phyloP scores from a whole-genome alignment of 805 yeast species.

The Pichia insulana region DNA sequence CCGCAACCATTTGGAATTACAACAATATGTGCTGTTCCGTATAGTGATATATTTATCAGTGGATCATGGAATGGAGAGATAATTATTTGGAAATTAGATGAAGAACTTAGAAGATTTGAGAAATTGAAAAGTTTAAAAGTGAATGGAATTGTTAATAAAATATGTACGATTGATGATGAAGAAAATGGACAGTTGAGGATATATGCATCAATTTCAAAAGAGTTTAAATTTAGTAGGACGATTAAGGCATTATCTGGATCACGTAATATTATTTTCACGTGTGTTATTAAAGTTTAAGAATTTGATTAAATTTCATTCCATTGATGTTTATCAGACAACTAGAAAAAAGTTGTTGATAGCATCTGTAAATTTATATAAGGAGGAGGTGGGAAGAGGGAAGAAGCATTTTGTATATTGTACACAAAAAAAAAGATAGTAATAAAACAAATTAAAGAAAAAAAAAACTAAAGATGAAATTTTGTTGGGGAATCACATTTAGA shows the following conservation, averaged over 20 bases:
- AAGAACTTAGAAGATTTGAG: slow-evolving; percentile 52
- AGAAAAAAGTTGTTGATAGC: neutral
- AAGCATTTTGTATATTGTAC: neutral
- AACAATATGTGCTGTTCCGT: slow-evolving; percentile 72
- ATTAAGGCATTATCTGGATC: slow-evolving; percentile 50
- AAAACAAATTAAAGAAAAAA: neutral
- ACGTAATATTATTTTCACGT: slow-evolving; percentile 64
- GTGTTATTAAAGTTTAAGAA: slow-evolving; percentile 29
- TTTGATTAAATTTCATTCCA: neutral
- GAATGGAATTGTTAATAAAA: slow-evolving; percentile 61
- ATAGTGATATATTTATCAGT: slow-evolving; percentile 69
- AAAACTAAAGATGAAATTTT: neutral
- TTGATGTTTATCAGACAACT: neutral
- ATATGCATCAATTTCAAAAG: slow-evolving; percentile 67
- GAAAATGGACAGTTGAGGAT: slow-evolving; percentile 46
- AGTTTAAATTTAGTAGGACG: slow-evolving; percentile 89
- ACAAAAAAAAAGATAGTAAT: neutral
- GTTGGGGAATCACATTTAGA: slow-evolving; percentile 15
- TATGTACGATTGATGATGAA: slow-evolving; percentile 46
- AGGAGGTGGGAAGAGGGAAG: neutral
- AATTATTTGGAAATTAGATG: slow-evolving; percentile 69
- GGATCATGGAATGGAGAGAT: slow-evolving; percentile 85
- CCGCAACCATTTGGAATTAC: slow-evolving; percentile 83
- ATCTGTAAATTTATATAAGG: neutral
- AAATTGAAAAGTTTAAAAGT: slow-evolving; percentile 50